Percentiles rank a stretch among this genome's conserved stretches.
These are phyloP conservation scores for Talaromyces sp. DNA, from an alignment of 2,329 filamentous ascomycete species.

Conservation along the genomic window DNA sequence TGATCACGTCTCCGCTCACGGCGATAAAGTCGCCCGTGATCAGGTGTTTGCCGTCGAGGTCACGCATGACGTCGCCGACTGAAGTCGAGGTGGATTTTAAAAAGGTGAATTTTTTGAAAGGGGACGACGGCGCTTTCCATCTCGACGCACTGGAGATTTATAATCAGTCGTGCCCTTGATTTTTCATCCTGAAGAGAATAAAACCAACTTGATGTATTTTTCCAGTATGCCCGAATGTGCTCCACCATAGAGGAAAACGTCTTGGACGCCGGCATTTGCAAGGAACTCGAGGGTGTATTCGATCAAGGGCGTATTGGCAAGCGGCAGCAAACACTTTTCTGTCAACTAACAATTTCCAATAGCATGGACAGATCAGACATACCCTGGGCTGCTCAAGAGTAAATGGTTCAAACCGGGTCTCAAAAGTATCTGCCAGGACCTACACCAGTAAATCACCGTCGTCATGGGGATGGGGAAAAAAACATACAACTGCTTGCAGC, in stretches of 20 bases:
- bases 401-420: slow-evolving; percentile 85
- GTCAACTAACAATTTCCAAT: neutral
- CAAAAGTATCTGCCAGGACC: slow-evolving; percentile 91
- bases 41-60: slow-evolving; percentile 78
- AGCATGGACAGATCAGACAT: slow-evolving; percentile 27
- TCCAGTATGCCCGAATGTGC: slow-evolving; percentile 84
- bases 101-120: slow-evolving; percentile 77
- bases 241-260: slow-evolving; percentile 88
- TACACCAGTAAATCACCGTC: slow-evolving; percentile 29
- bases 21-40: slow-evolving; percentile 88
- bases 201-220: slow-evolving; percentile 64
- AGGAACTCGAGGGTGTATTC: slow-evolving; percentile 98
- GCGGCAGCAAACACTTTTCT: slow-evolving; percentile 75
- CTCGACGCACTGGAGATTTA: slow-evolving; percentile 54
- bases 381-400: slow-evolving; percentile 84
- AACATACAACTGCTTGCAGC: slow-evolving; percentile 57
- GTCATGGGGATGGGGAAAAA: neutral
- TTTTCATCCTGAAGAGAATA: neutral
- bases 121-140: slow-evolving; percentile 66
- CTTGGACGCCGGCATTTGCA: slow-evolving; percentile 88
- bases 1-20: slow-evolving; percentile 87
- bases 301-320: slow-evolving; percentile 91
- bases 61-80: slow-evolving; percentile 88
- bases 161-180: slow-evolving; percentile 10
- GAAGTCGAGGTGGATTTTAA: slow-evolving; percentile 83